These are phyloP conservation scores for Phytopythium kandeliae DNA, from an alignment of 352 stramenopile species.

Conservation along the genomic window DNA sequence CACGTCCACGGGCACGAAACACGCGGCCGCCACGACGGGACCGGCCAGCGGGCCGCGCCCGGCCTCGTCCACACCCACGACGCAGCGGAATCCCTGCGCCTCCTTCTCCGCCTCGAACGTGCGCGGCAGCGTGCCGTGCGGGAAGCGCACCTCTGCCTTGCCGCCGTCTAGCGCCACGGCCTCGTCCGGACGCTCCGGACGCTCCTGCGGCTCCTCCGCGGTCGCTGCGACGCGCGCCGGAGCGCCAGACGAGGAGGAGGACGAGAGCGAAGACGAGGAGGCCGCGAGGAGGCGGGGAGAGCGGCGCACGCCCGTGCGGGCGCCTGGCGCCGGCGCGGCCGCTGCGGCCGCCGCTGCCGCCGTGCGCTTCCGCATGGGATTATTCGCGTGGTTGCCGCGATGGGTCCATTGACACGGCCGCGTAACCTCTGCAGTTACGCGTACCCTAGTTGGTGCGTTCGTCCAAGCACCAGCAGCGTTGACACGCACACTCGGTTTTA, in stretches of 20 bases:
- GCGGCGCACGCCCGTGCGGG: slow-evolving; percentile 10
- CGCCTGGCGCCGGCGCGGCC: slow-evolving; percentile 13
- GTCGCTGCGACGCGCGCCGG: slow-evolving; percentile 3
- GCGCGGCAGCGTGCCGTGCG: slow-evolving; percentile 49
- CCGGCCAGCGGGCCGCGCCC: slow-evolving; percentile 93
- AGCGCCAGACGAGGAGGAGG: background rate
- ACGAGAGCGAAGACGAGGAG: background rate
- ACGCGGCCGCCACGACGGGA: slow-evolving; percentile 78
- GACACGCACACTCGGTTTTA: slow-evolving; percentile 14
- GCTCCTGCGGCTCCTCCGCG: no score
- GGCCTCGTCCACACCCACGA: slow-evolving; percentile 96
- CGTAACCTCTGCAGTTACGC: no score
- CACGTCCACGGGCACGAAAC: slow-evolving; percentile 72
- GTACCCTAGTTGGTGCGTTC: slow-evolving; percentile 1
- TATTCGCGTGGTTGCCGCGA: slow-evolving; percentile 4
- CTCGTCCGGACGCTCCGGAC: no score
- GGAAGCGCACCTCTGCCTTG: slow-evolving; percentile 13
- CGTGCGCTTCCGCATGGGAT: slow-evolving; percentile 14
- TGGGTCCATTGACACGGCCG: no score
- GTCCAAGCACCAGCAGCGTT: background rate
- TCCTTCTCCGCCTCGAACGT: slow-evolving; percentile 46
- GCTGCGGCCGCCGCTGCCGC: slow-evolving; percentile 2
- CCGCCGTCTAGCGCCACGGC: background rate
- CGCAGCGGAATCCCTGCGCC: slow-evolving; percentile 46
- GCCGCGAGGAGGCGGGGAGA: slow-evolving; percentile 16